A percentile compares a stretch with the other conserved stretches of the same genome.
phyloP scores from a whole-genome alignment of 495 filamentous ascomycete species.

The Collariella sp. region DNA sequence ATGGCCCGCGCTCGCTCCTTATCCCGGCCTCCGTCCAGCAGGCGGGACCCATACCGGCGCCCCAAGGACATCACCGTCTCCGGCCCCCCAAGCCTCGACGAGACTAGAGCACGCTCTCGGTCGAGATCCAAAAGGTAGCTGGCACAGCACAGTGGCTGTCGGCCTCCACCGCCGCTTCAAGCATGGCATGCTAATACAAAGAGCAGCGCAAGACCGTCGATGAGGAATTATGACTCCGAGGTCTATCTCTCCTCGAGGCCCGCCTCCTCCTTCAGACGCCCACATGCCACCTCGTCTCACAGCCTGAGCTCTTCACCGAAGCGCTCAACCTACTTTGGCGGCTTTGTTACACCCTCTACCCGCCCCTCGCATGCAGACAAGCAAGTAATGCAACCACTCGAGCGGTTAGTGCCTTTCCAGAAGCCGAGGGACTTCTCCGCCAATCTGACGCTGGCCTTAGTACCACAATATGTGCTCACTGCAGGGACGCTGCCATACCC shows the following conservation, averaged over 20 bases:
- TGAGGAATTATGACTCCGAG: slow-evolving; percentile 35
- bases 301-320: slow-evolving; percentile 33
- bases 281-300: slow-evolving; percentile 33
- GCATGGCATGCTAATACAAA: slow-evolving; percentile 13
- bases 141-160: neutral
- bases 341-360: slow-evolving; percentile 26
- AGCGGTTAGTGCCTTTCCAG: slow-evolving; percentile 26
- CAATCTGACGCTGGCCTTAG: slow-evolving; percentile 32
- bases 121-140: slow-evolving; percentile 32
- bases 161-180: neutral
- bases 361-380: slow-evolving; percentile 23
- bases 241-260: slow-evolving; percentile 15
- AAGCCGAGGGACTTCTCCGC: neutral
- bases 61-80: slow-evolving; percentile 23
- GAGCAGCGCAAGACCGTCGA: slow-evolving; percentile 16
- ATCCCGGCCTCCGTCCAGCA: slow-evolving; percentile 15
- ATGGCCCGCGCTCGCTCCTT: slow-evolving; percentile 12
- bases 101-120: slow-evolving; percentile 26
- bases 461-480: slow-evolving; percentile 59
- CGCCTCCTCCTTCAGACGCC: slow-evolving; percentile 21
- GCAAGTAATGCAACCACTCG: slow-evolving; percentile 5
- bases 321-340: slow-evolving; percentile 30
- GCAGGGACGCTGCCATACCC: slow-evolving; percentile 54
- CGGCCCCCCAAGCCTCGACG: slow-evolving; percentile 21
- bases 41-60: slow-evolving; percentile 21